These are phyloP conservation scores for Cystobasidiaceae sp. DNA, from an alignment of 1,284 basidiomycete species.

Conservation along the genomic window DNA sequence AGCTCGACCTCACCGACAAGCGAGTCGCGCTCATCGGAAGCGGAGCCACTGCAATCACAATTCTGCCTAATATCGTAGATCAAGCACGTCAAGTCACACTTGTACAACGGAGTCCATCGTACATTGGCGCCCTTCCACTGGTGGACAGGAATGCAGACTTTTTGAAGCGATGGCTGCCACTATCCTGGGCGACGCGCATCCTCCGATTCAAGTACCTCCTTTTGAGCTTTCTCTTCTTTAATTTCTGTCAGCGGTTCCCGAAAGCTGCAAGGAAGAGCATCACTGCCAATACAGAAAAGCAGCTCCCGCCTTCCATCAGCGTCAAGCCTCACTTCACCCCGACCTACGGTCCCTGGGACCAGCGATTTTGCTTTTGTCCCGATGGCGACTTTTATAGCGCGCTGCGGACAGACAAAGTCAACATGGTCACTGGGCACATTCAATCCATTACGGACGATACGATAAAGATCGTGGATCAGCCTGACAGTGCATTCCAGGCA, in stretches of 20 bases:
- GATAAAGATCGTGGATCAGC: conserved; percentile 42
- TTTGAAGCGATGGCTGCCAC: conserved; percentile 40
- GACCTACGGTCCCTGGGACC: conserved; percentile 47
- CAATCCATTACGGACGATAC: conserved; percentile 40
- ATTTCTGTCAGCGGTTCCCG: conserved; percentile 43
- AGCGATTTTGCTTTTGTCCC: conserved; percentile 42
- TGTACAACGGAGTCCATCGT: conserved; percentile 45
- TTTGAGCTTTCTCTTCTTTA: conserved; percentile 42
- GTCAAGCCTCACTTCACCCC: conserved; percentile 47
- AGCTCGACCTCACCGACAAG: conserved; percentile 43
- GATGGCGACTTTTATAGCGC: conserved; percentile 46
- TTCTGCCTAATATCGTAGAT: conserved; percentile 42
- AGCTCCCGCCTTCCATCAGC: conserved; percentile 41
- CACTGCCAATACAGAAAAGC: conserved; percentile 32
- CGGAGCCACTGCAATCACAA: conserved; percentile 45
- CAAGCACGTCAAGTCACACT: conserved; percentile 43
- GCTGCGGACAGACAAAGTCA: conserved; percentile 42
- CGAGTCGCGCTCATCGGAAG: conserved; percentile 44
- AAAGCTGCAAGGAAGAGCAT: conserved; percentile 37
- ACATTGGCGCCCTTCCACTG: conserved; percentile 42
- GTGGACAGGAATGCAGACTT: conserved; percentile 39
- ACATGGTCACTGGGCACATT: conserved; percentile 45
- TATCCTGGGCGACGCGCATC: conserved; percentile 29
- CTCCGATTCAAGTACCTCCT: conserved; percentile 36
- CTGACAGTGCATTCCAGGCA: conserved; percentile 38